Base-by-base conservation (phyloP, 129 eudicot genomes). In the Tagetes patula region DNA sequence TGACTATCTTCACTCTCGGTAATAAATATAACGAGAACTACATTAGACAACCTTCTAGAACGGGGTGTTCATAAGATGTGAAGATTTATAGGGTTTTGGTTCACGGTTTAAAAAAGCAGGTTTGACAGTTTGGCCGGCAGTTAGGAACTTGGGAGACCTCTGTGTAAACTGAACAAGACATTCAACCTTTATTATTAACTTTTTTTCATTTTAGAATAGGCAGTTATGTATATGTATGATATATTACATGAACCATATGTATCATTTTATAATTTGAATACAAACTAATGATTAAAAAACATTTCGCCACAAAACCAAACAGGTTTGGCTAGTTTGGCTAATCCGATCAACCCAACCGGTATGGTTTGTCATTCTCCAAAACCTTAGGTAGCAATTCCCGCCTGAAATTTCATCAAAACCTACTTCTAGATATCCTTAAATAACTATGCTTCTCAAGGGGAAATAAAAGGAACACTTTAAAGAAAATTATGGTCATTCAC, bases 401-500 rank as follows among this genome's bases (percentile, higher is more conserved):
- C 52, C 12, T 8, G 52, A 47, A 47, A 9, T 47, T 47, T 11
- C 14, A 0, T 47, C 14, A 47, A 47, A 42, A 42, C 52, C 52
- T 47, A 47, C 14, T 60, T 60, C 65, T 11, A 10, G 42, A 60
- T 60, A 33, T 60, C 27, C 3, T 33, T 60, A 60, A 33, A 60
- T 34, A 34, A 33, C 65, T 34, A 34, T 33, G 42, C 65, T 33
- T 59, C 65, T 36, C 65, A 60, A 34, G 42, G 65, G 42, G 27
- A 60, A 60, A 33, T 27, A 7, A 60, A 60, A 4, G 13, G 45
- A 1, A 61, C 45, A 61, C 1, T 12, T 34, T 10, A 3, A 9
- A 60, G 27, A 53, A 59, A 36, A 32, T 7, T n/a, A 56, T 68
- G 60, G 69, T 33, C 30, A 75, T 49, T 11, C 81, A 94, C 99